Evolutionary conservation across 2,329 filamentous ascomycete species (phyloP), one percentile per base, ranked within the genome.

Genomic region (Fusarium lyarnte): DNA sequence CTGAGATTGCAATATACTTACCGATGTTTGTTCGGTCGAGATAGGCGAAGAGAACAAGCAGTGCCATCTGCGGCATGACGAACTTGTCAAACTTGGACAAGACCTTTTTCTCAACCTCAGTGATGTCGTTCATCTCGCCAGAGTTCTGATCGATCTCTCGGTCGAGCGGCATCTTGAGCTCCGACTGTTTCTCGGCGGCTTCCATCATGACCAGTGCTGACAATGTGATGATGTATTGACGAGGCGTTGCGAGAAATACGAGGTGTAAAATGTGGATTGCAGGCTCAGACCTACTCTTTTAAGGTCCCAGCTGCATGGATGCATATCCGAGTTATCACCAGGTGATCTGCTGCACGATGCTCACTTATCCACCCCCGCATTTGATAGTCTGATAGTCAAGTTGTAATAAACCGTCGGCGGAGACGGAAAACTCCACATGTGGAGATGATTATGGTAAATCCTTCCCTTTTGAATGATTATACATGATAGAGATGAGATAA

Each of bases 21-120:
- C 76, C 76, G 11, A 78, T 78, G 25, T 79, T 79, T 29, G 77
- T 77, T 31, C 77, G 64, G 7, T 79, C 78, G 0, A 79, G 58
- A 10, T 79, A 79, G 0, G 75, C 74, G 1, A 79, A 73, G 0
- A 79, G 51, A 16, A 78, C 68, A 0, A 79, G 60, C 7, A 78
- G 52, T 1, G 75, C 67, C 65, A 78, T 73, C 29, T 78, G 77
- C 1, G 78, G 78, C 66, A 79, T 76, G 12, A 79, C 62, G 6
- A 75, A 76, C 17, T 69, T 73, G 72, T 79, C 77, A 39, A 79
- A 77, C 25, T 78, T 79, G 13, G 65, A 72, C 9, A 80, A 58
- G 3, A 74, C 70, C 1, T 51, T 63, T 10, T 55, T 55, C 36
- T 76, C 63, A 2, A 60, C 36, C 14, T 49, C 31, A 2, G 8